Conservation (phyloP, 2,329 filamentous ascomycete genomes). For the Chaetomiaceae sp. region DNA sequence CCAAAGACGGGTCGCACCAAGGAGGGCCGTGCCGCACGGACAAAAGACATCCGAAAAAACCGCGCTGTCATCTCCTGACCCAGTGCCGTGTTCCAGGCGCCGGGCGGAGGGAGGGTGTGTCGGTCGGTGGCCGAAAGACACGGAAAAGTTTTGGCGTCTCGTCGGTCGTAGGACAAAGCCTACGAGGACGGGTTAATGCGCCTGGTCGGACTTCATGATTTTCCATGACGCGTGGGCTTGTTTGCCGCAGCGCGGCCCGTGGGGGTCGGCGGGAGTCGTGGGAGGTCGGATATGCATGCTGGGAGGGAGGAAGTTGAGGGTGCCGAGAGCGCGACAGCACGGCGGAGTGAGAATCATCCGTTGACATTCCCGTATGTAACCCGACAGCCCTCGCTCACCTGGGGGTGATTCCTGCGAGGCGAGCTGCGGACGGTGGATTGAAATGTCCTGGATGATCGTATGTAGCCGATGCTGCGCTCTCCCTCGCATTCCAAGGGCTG, state of each 20-base stretch:
- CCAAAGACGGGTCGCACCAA: conserved; percentile 29
- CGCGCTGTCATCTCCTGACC: conserved; percentile 57
- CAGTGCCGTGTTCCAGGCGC: conserved; percentile 39
- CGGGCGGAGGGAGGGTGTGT: conserved; percentile 41
- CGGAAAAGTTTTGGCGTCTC: conserved; percentile 46
- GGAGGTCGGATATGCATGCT: conserved; percentile 23
- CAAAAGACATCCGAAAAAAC: conserved; percentile 97
- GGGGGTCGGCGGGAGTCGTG: conserved; percentile 32
- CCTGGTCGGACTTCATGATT: conserved; percentile 48
- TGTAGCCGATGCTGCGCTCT: conserved; percentile 44
- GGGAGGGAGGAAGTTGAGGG: conserved; percentile 30
- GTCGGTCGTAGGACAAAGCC: conserved; percentile 38
- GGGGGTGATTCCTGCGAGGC: conserved; percentile 43
- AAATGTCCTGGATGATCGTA: conserved; percentile 43
- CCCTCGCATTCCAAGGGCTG: conserved; percentile 31
- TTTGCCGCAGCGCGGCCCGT: conserved; percentile 37
- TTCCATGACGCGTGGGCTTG: conserved; percentile 42
- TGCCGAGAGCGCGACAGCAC: conserved; percentile 40
- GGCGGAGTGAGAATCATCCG: conserved; percentile 34
- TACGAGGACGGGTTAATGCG: conserved; percentile 51
- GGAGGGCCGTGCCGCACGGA: conserved; percentile 69
- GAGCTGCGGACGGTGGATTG: conserved; percentile 25
- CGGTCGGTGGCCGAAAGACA: conserved; percentile 26
- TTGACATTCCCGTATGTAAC: conserved; percentile 44
- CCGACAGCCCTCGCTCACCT: conserved; percentile 38